Conservation (phyloP, 257 asterid species). For the Solanum tarapatanum region DNA sequence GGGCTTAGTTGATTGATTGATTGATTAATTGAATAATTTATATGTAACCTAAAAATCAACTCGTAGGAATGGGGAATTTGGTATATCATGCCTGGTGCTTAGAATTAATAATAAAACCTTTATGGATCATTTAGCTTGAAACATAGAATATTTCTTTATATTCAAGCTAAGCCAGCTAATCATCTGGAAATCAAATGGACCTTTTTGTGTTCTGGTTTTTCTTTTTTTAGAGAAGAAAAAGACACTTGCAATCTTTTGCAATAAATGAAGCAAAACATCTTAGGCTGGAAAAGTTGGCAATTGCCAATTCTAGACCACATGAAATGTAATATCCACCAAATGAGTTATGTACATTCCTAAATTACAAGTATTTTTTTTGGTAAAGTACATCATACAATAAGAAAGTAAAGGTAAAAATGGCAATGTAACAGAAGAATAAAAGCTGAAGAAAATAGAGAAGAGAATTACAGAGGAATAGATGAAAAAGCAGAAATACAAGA, state of each 20-base stretch:
- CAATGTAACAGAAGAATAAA: background rate
- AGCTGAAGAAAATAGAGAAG: background rate
- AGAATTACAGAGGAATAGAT: background rate
- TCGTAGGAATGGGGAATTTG: too few relatives aligned
- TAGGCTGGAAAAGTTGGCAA: background rate
- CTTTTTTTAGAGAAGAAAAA: background rate
- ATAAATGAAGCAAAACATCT: background rate
- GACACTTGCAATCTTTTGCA: background rate
- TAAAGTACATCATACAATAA: background rate
- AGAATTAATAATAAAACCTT: too few relatives aligned
- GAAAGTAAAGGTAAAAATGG: background rate
- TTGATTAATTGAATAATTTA: too few relatives aligned
- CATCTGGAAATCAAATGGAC: background rate
- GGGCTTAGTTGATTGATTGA: too few relatives aligned
- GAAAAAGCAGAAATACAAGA: background rate
- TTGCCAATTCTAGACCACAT: background rate
- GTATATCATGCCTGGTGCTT: too few relatives aligned
- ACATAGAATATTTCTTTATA: too few relatives aligned
- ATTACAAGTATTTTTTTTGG: background rate
- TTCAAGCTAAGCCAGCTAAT: background rate
- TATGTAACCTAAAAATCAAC: too few relatives aligned
- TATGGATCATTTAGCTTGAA: too few relatives aligned
- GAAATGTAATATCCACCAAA: background rate
- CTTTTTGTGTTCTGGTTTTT: background rate
- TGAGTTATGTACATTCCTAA: background rate